phyloP scores from a whole-genome alignment of 345 rosid genomes.

The Cardiospermum halicacabum region DNA sequence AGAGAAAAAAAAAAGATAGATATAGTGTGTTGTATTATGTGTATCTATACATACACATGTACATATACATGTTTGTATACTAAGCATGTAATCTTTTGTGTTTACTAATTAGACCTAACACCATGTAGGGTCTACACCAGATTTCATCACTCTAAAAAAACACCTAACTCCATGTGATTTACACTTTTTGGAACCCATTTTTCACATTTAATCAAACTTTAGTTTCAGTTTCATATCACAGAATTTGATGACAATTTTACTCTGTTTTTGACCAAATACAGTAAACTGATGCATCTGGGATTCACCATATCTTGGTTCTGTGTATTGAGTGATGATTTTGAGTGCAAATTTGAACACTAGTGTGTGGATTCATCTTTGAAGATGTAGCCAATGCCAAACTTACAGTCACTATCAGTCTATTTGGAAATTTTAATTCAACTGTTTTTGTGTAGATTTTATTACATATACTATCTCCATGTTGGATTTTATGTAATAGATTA shows the following conservation, averaged over 20 bases:
- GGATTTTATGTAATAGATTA: too few species aligned
- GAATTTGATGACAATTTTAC: background rate
- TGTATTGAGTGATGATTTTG: background rate
- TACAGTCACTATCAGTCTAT: conserved; percentile 1
- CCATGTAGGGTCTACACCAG: conserved; percentile 26
- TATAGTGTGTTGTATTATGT: too few species aligned
- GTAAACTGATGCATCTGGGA: background rate
- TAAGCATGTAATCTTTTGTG: background rate
- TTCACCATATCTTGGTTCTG: background rate
- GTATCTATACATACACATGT: too few species aligned
- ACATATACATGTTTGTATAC: background rate
- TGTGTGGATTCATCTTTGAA: conserved; percentile 5
- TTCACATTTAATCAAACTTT: too few species aligned
- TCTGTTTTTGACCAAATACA: background rate
- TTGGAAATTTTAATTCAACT: background rate
- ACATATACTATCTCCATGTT: too few species aligned
- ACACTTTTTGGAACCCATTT: too few species aligned
- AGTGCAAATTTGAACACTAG: background rate
- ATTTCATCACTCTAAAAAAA: conserved; percentile 15
- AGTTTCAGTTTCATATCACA: too few species aligned
- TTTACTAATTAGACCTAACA: background rate
- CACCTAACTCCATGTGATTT: conserved; percentile 27
- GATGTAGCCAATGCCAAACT: background rate
- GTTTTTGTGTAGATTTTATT: background rate
- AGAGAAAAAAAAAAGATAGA: background rate